Base-by-base conservation (phyloP, 1,284 basidiomycete genomes). In the Trametes pubescens region DNA sequence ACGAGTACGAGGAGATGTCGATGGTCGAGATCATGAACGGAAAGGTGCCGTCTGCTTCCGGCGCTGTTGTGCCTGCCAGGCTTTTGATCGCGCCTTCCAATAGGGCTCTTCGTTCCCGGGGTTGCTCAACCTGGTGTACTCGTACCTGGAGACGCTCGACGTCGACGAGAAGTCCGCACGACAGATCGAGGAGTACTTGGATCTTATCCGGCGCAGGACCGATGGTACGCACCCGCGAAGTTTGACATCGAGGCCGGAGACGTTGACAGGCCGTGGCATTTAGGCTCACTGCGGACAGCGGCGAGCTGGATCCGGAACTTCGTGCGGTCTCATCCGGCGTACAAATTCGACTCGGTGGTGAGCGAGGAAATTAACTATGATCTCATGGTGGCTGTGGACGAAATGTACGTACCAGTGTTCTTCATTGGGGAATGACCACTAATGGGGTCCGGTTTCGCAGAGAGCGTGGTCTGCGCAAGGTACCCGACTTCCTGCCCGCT, bases 21-120 rank as follows among this genome's bases (percentile, higher is more conserved):
- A 85, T 99, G 75, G 82, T 95, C 70, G 95, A 99, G 79, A 93
- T 99, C 51, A 93, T 99, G 79, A 95, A 94, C 73, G 98, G 98
- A 21, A 94, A 92, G 84, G 92, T 91, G 54, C 43, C 26, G 24
- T 14, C 22, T 40, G 16, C 4, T 10, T 26, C 7, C 2, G 29
- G 21, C 21, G 16, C 38, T 32, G 14, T 53, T 16, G 7, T 5
- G 5, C 35, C 13, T 14, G 11, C 9, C 21, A 22, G 22, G 16
- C 7, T 54, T 10, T 32, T 56, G 38, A 59, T 3, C 51, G 16
- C 29, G 18, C 24, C 35, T 55, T 29, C 14, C 35, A 65, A 38
- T 64, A 93, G 85, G 86, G 84, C 24, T 78, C 80, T 48, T 74
- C 79, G 21, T 98, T 95, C 84, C 93, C 93, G 0, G 98, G 98